phyloP scores from a whole-genome alignment of 2,329 filamentous ascomycete species.

The Ophiostoma himal-ulmi region DNA sequence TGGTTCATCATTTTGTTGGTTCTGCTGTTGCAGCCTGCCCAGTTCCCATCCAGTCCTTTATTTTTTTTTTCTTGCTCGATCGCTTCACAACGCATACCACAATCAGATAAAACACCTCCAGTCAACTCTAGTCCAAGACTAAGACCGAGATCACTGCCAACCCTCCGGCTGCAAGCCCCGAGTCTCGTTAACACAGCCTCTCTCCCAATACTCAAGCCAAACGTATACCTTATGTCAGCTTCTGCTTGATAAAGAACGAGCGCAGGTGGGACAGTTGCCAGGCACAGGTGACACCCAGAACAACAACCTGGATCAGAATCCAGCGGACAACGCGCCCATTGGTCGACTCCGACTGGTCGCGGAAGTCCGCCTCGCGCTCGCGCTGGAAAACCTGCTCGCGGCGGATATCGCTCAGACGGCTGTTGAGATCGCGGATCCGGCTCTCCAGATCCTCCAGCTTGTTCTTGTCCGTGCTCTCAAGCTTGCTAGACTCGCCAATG shows the following conservation, averaged over 20 bases:
- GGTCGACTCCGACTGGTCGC: conserved; percentile 92
- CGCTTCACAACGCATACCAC: not conserved
- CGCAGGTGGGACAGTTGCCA: conserved; percentile 96
- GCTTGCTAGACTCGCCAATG: conserved; percentile 89
- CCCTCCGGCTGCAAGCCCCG: not conserved
- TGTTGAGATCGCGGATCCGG: conserved; percentile 85
- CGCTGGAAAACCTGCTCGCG: conserved; percentile 95
- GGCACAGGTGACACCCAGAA: conserved; percentile 81
- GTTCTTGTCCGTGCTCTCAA: conserved; percentile 87
- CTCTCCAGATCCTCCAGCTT: conserved; percentile 87
- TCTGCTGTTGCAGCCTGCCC: conserved; percentile 8
- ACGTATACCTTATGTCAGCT: conserved; percentile 65
- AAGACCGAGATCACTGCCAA: not conserved
- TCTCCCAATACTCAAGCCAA: not conserved
- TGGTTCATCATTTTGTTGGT: conserved; percentile 9
- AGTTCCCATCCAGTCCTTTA: not conserved
- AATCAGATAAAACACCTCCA: conserved; percentile 1
- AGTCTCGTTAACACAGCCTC: not conserved
- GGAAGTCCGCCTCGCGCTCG: conserved; percentile 95
- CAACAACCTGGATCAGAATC: conserved; percentile 82
- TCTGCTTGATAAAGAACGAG: conserved; percentile 99
- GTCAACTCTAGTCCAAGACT: not conserved
- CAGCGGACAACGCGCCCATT: conserved; percentile 89
- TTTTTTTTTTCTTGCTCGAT: not conserved
- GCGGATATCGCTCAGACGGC: conserved; percentile 77